These are phyloP conservation scores for Phytophthora sp. DNA, from an alignment of 352 stramenopile species.

Conservation along the genomic window DNA sequence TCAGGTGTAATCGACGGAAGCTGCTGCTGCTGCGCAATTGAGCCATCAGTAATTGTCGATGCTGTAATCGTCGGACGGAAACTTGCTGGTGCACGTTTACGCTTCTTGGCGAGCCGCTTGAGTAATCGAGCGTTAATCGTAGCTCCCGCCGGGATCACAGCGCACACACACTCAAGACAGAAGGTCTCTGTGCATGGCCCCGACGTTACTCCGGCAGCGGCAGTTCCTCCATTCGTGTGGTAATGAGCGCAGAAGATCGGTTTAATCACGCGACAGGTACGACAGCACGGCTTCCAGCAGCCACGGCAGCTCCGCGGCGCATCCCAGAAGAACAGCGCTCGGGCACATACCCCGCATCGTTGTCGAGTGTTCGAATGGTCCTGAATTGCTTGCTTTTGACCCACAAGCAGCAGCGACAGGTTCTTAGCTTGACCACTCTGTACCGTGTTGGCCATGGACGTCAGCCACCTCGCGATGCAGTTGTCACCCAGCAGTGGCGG, in stretches of 20 bases:
- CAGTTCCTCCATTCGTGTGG: slow-evolving; percentile 37
- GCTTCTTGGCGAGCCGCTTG: slow-evolving; percentile 69
- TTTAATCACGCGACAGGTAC: slow-evolving; percentile 66
- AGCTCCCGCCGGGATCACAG: slow-evolving; percentile 64
- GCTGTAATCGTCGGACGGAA: slow-evolving; percentile 52
- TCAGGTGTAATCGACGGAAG: background rate
- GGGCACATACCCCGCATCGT: slow-evolving; percentile 65
- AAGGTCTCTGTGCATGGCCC: slow-evolving; percentile 77
- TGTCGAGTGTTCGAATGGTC: slow-evolving; percentile 15
- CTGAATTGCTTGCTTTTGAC: slow-evolving; percentile 17
- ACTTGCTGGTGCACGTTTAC: slow-evolving; percentile 39
- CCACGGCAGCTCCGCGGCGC: slow-evolving; percentile 58
- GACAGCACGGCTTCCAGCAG: slow-evolving; percentile 73
- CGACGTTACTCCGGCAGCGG: slow-evolving; percentile 23
- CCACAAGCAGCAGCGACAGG: slow-evolving; percentile 61
- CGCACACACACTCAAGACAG: slow-evolving; percentile 74
- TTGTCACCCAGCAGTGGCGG: slow-evolving; percentile 56
- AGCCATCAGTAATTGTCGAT: slow-evolving; percentile 38
- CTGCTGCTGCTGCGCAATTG: slow-evolving; percentile 25
- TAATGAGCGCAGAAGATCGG: slow-evolving; percentile 81
- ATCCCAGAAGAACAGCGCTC: slow-evolving; percentile 72
- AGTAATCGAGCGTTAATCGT: slow-evolving; percentile 74
- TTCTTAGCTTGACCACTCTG: slow-evolving; percentile 80
- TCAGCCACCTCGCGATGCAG: slow-evolving; percentile 64
- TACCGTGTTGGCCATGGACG: slow-evolving; percentile 65